Percentiles rank a stretch among this genome's conserved stretches.
Conservation (phyloP, 495 filamentous ascomycete species). For the Filosporella fistucella region DNA sequence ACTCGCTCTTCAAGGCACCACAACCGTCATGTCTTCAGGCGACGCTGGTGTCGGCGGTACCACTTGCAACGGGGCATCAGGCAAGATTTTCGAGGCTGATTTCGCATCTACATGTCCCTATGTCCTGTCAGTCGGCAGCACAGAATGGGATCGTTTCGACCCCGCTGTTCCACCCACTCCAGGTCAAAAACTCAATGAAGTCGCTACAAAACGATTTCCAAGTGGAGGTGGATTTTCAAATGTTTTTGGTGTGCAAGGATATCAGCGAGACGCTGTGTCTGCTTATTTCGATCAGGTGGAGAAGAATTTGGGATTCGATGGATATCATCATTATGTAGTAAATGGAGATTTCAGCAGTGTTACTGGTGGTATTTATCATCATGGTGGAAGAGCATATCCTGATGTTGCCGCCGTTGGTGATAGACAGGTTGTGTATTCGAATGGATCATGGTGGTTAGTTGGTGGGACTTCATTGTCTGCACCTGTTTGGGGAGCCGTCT, state of each 20-base stretch:
- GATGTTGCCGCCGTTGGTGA: slow-evolving; percentile 62
- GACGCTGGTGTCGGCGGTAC: slow-evolving; percentile 34
- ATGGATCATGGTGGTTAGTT: slow-evolving; percentile 35
- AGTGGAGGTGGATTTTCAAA: slow-evolving; percentile 46
- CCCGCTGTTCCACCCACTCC: slow-evolving; percentile 27
- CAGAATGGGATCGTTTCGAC: slow-evolving; percentile 17
- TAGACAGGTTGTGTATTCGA: slow-evolving; percentile 45
- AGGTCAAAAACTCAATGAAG: slow-evolving; percentile 22
- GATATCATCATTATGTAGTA: slow-evolving; percentile 23
- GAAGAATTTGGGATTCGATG: slow-evolving; percentile 33
- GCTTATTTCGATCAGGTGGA: slow-evolving; percentile 27
- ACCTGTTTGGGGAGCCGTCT: slow-evolving; percentile 51
- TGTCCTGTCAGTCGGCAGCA: slow-evolving; percentile 40
- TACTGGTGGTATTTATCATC: slow-evolving; percentile 31
- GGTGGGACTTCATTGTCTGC: slow-evolving; percentile 57
- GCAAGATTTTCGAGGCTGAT: slow-evolving; percentile 29
- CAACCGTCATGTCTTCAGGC: slow-evolving; percentile 36
- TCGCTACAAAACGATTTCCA: slow-evolving; percentile 26
- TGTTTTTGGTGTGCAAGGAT: slow-evolving; percentile 33
- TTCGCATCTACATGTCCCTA: slow-evolving; percentile 42
- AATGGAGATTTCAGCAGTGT: slow-evolving; percentile 41
- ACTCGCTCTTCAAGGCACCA: slow-evolving; percentile 37
- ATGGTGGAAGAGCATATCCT: slow-evolving; percentile 49
- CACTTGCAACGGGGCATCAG: slow-evolving; percentile 17
- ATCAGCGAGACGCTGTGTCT: slow-evolving; percentile 28